Percentiles rank a stretch among this genome's conserved stretches.
phyloP scores from a whole-genome alignment of 768 basidiomycete genomes.

The Boletus subparvulus region DNA sequence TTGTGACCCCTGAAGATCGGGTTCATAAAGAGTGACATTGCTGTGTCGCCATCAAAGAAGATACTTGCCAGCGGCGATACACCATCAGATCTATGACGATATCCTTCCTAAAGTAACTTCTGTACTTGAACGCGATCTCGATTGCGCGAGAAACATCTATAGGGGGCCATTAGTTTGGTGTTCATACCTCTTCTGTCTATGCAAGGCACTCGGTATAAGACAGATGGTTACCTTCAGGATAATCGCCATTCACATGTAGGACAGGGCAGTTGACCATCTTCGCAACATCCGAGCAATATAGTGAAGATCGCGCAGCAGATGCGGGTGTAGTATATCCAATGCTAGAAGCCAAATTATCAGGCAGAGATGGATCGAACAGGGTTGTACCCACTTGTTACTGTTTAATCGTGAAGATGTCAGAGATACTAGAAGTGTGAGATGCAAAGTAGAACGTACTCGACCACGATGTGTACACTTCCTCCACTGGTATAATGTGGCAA shows the following conservation, averaged over 20 bases:
- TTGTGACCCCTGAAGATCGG: slow-evolving; percentile 68
- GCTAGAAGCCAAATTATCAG: slow-evolving; percentile 39
- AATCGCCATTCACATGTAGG: slow-evolving; percentile 88
- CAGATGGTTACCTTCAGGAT: slow-evolving; percentile 64
- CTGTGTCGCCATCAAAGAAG: neutral
- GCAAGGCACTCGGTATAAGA: neutral
- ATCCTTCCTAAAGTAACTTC: slow-evolving; percentile 87
- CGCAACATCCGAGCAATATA: slow-evolving; percentile 85
- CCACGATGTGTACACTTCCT: slow-evolving; percentile 87
- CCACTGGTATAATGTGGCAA: slow-evolving; percentile 91
- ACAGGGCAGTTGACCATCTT: slow-evolving; percentile 92
- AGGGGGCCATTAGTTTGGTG: neutral
- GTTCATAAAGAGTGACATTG: neutral
- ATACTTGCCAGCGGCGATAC: slow-evolving; percentile 72
- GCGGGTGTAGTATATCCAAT: slow-evolving; percentile 94
- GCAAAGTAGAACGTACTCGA: slow-evolving; percentile 59
- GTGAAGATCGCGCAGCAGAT: slow-evolving; percentile 75
- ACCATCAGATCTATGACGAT: slow-evolving; percentile 88
- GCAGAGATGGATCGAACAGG: neutral
- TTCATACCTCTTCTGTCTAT: neutral
- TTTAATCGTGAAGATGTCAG: neutral
- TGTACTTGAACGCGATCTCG: slow-evolving; percentile 84
- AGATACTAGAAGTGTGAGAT: neutral
- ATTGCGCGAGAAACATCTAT: slow-evolving; percentile 82
- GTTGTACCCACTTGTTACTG: slow-evolving; percentile 55